Conservation (phyloP, 495 filamentous ascomycete genomes). For the Venustampulla echinocandica region DNA sequence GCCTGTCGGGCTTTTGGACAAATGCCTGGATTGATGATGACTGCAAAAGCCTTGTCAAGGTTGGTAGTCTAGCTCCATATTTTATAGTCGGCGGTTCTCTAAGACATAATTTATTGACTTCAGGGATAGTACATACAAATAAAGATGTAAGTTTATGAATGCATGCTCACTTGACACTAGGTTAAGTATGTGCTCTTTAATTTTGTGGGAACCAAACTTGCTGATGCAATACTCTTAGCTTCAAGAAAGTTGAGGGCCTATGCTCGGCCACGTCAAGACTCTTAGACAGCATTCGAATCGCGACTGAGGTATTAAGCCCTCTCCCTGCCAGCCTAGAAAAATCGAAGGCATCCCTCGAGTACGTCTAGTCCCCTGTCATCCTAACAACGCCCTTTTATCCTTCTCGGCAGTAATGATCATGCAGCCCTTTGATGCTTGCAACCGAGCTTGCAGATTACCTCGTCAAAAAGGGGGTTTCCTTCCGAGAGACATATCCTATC, state of each 20-base stretch:
- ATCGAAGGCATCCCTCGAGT: slow-evolving; percentile 54
- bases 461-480: slow-evolving; percentile 79
- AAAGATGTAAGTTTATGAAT: neutral
- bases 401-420: no score
- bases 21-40: slow-evolving; percentile 83
- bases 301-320: slow-evolving; percentile 33
- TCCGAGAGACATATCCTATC: slow-evolving; percentile 84
- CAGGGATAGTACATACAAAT: neutral
- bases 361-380: neutral
- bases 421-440: slow-evolving; percentile 39
- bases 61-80: neutral
- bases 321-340: slow-evolving; percentile 52
- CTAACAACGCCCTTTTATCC: neutral
- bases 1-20: slow-evolving; percentile 67
- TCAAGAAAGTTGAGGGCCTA: slow-evolving; percentile 81
- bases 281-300: slow-evolving; percentile 76
- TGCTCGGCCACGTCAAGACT: slow-evolving; percentile 89
- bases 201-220: neutral
- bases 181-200: neutral
- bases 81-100: neutral
- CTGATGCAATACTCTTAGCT: slow-evolving; percentile 24
- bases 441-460: slow-evolving; percentile 88
- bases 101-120: neutral
- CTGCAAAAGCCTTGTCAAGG: slow-evolving; percentile 71
- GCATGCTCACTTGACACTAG: neutral